phyloP scores from a whole-genome alignment of 78 protist genomes.

The Dictyostelium discoideum region DNA sequence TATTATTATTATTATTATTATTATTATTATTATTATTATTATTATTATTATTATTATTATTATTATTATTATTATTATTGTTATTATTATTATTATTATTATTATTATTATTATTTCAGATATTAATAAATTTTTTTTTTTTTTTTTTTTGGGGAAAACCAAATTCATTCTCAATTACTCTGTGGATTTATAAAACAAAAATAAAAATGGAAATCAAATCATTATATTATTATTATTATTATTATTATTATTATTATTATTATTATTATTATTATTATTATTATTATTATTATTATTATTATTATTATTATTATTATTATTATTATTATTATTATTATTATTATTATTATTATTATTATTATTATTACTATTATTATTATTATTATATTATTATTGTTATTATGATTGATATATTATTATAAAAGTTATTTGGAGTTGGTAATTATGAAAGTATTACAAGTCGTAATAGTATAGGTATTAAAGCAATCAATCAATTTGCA shows the following conservation, averaged over 20 bases:
- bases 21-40: background rate
- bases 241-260: background rate
- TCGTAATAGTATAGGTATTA: conserved; percentile 65
- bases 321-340: too few species aligned
- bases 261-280: background rate
- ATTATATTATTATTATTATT: background rate
- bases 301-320: background rate
- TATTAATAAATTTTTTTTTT: too few species aligned
- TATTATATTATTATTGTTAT: background rate
- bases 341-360: background rate
- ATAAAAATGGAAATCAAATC: background rate
- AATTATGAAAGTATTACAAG: conserved; percentile 48
- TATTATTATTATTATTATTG: too few species aligned
- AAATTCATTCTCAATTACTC: too few species aligned
- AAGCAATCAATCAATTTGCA: conserved; percentile 42
- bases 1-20: background rate
- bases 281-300: background rate
- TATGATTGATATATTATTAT: background rate
- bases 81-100: too few species aligned
- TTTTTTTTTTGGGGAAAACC: too few species aligned
- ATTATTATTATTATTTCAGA: too few species aligned
- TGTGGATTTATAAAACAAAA: too few species aligned
- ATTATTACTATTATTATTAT: background rate
- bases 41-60: too few species aligned
- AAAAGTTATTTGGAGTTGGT: conserved; percentile 73